Evolutionary conservation across 192 early-diverging fungal species (phyloP).

Genomic region (Backusella tarrabulga): DNA sequence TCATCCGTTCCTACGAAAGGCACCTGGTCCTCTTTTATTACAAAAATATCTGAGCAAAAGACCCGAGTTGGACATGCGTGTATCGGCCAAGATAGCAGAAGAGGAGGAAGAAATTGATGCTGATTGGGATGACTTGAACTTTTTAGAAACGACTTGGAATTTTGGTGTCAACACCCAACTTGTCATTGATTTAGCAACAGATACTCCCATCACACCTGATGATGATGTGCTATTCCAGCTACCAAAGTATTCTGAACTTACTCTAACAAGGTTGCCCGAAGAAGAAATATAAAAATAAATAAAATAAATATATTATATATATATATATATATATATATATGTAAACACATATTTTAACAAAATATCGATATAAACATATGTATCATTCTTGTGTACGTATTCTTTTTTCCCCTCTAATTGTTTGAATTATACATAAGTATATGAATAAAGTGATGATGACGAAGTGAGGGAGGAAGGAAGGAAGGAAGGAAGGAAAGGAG

Average conservation of each 20-base stretch:
- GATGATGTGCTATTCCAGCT: conserved; percentile 1
- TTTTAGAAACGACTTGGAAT: conserved; percentile 7
- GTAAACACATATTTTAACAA: too few species aligned
- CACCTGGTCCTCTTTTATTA: neutral
- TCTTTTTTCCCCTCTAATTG: too few species aligned
- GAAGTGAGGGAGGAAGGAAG: neutral
- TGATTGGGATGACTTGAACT: conserved; percentile 8
- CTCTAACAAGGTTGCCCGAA: neutral
- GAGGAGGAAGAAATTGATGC: neutral
- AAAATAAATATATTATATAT: neutral
- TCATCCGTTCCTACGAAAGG: conserved; percentile 29
- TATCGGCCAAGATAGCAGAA: neutral
- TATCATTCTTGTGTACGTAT: too few species aligned
- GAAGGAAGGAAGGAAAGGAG: too few species aligned
- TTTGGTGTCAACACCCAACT: conserved; percentile 6
- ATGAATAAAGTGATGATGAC: neutral
- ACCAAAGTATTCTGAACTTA: neutral
- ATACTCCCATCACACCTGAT: conserved; percentile 19
- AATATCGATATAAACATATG: too few species aligned
- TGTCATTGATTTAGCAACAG: conserved; percentile 1
- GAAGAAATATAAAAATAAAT: neutral
- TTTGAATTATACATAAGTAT: neutral
- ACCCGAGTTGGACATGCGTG: conserved; percentile 8
- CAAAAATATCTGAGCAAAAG: conserved; percentile 9
- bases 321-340: too few species aligned